Percentiles rank a stretch among this genome's conserved stretches.
phyloP scores from a whole-genome alignment of 805 yeast species.

The Clavispora asparagi region DNA sequence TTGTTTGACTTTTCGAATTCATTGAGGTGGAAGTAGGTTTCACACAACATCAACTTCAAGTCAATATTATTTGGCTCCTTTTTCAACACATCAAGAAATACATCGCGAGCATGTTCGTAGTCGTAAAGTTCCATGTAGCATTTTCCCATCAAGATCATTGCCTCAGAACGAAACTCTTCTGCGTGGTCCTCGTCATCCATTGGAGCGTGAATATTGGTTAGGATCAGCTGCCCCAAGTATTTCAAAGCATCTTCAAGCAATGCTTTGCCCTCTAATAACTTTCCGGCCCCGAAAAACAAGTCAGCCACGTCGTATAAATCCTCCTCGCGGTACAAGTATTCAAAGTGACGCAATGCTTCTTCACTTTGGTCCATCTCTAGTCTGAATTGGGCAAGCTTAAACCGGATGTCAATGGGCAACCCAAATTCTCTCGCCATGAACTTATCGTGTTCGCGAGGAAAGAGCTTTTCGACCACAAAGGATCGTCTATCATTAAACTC shows the following conservation, averaged over 20 bases:
- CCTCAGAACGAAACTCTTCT: slow-evolving; percentile 40
- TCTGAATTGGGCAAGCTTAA: slow-evolving; percentile 72
- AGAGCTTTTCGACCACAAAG: slow-evolving; percentile 3
- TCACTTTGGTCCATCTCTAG: slow-evolving; percentile 55
- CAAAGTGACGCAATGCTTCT: slow-evolving; percentile 73
- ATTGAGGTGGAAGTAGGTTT: slow-evolving; percentile 65
- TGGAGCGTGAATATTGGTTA: slow-evolving; percentile 36
- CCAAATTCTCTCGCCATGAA: slow-evolving; percentile 26
- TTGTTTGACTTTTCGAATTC: slow-evolving; percentile 52
- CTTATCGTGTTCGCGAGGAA: slow-evolving; percentile 5
- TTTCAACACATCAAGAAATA: slow-evolving; percentile 50
- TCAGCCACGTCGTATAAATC: slow-evolving; percentile 59
- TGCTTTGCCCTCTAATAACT: slow-evolving; percentile 63
- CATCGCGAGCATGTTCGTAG: slow-evolving; percentile 57
- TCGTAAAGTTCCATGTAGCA: slow-evolving; percentile 74
- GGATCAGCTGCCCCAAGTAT: slow-evolving; percentile 33
- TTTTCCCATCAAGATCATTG: slow-evolving; percentile 60
- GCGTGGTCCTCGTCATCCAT: slow-evolving; percentile 27
- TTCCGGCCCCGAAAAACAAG: slow-evolving; percentile 71
- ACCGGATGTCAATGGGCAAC: slow-evolving; percentile 83
- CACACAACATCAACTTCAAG: slow-evolving; percentile 73
- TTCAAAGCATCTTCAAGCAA: slow-evolving; percentile 71
- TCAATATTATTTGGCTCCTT: slow-evolving; percentile 63
- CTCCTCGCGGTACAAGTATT: slow-evolving; percentile 50
- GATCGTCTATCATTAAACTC: slow-evolving; percentile 76